Conservation (phyloP, 2,329 filamentous ascomycete genomes). For the Talaromyces atroroseus region DNA sequence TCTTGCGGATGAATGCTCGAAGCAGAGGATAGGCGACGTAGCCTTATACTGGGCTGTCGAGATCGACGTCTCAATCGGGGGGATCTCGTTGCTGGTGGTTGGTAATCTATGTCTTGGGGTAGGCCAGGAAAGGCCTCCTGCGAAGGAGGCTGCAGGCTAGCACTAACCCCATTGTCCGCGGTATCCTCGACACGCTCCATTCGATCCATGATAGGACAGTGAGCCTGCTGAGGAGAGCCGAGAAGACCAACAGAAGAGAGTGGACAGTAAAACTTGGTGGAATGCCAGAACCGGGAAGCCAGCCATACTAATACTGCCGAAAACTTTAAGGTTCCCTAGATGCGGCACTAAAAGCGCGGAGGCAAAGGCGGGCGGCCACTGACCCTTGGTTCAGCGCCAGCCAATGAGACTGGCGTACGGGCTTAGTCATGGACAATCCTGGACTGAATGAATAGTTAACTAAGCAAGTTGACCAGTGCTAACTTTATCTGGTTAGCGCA, state of each 20-base stretch:
- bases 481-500: not conserved
- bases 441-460: too few species aligned
- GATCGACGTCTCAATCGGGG: not conserved
- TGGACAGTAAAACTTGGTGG: not conserved
- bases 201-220: slow-evolving; percentile 28
- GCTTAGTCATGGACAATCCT: not conserved
- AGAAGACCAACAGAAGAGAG: not conserved
- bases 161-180: slow-evolving; percentile 11
- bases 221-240: not conserved
- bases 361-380: too few species aligned
- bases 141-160: slow-evolving; percentile 5
- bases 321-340: not conserved
- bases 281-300: not conserved
- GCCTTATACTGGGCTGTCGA: slow-evolving; percentile 18
- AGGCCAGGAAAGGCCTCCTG: slow-evolving; percentile 15
- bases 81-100: not conserved
- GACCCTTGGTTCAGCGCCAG: not conserved
- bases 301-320: not conserved
- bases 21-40: slow-evolving; percentile 16
- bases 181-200: slow-evolving; percentile 30
- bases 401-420: not conserved
- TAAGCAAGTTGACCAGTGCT: not conserved
- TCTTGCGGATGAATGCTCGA: slow-evolving; percentile 7
- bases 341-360: not conserved
- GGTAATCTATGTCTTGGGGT: slow-evolving; percentile 10